phyloP scores from a whole-genome alignment of 2,329 filamentous ascomycete genomes.

The Cadophora malorum region DNA sequence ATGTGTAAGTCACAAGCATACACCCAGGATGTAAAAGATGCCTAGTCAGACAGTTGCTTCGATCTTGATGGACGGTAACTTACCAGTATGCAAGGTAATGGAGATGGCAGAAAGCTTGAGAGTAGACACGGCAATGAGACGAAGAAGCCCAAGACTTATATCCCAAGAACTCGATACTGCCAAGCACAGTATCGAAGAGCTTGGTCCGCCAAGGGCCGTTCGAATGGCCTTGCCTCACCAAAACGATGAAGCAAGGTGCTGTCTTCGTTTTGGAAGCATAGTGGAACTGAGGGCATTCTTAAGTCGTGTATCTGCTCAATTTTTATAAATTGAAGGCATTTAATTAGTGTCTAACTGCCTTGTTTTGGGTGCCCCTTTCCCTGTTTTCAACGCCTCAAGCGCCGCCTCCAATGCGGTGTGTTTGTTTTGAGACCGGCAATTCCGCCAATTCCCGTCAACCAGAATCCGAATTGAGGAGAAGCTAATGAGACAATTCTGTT shows the following conservation, averaged over 20 bases:
- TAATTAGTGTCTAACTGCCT: not conserved
- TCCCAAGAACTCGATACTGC: not conserved
- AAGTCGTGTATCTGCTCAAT: not conserved
- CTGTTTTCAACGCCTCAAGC: not conserved
- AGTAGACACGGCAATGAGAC: not conserved
- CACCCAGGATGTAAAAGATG: not conserved
- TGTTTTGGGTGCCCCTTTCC: not conserved
- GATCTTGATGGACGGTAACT: not conserved
- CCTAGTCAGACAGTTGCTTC: not conserved
- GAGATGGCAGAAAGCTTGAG: not conserved
- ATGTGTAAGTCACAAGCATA: not conserved
- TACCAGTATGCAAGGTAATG: not conserved
- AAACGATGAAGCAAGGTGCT: not conserved
- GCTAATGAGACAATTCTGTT: not conserved
- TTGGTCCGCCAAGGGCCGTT: not conserved
- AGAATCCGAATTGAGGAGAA: not conserved
- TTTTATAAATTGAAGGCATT: not conserved
- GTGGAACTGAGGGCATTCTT: slow-evolving; percentile 8
- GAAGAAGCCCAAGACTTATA: slow-evolving; percentile 1
- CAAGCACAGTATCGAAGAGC: not conserved
- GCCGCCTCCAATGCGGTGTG: not conserved
- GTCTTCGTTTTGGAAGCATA: not conserved
- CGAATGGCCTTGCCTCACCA: not conserved
- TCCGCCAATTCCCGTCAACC: not conserved
- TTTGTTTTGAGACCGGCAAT: not conserved